phyloP scores from a whole-genome alignment of 2,329 filamentous ascomycete species.

The Corinectria fuckeliana region DNA sequence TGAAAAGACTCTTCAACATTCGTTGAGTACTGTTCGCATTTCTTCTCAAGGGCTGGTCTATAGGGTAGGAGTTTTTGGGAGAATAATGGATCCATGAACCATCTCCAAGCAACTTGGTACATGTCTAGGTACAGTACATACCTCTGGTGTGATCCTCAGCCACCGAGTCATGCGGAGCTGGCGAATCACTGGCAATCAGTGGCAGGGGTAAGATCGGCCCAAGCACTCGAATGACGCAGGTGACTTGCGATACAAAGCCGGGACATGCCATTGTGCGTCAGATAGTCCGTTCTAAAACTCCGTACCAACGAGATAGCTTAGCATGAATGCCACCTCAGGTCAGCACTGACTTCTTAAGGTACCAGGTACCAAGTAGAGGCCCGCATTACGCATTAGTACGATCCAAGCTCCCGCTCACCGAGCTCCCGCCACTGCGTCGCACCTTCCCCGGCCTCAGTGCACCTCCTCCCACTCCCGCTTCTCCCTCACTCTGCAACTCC shows the following conservation, averaged over 20 bases:
- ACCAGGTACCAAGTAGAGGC: neutral
- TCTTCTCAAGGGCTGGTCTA: neutral
- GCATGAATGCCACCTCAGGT: too few relatives aligned
- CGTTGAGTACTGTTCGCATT: too few relatives aligned
- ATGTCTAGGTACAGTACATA: neutral
- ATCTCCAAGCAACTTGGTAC: neutral
- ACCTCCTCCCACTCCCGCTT: constrained; percentile 1
- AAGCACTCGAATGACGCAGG: constrained; percentile 34
- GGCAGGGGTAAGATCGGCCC: constrained; percentile 1
- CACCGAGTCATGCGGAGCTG: constrained; percentile 8
- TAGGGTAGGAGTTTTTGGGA: neutral
- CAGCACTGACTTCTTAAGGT: neutral
- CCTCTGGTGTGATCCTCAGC: too few relatives aligned
- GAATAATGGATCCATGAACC: neutral
- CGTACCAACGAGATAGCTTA: too few relatives aligned
- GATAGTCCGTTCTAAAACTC: neutral
- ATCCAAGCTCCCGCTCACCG: constrained; percentile 14
- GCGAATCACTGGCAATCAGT: constrained; percentile 21
- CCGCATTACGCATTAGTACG: neutral
- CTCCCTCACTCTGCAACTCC: constrained; percentile 7
- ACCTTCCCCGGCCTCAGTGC: constrained; percentile 22
- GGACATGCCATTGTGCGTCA: neutral
- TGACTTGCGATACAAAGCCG: constrained; percentile 27
- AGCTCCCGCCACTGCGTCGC: constrained; percentile 27
- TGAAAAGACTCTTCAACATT: too few relatives aligned